phyloP scores from a whole-genome alignment of 2,329 filamentous ascomycete genomes.

The Aspergillus fructus region DNA sequence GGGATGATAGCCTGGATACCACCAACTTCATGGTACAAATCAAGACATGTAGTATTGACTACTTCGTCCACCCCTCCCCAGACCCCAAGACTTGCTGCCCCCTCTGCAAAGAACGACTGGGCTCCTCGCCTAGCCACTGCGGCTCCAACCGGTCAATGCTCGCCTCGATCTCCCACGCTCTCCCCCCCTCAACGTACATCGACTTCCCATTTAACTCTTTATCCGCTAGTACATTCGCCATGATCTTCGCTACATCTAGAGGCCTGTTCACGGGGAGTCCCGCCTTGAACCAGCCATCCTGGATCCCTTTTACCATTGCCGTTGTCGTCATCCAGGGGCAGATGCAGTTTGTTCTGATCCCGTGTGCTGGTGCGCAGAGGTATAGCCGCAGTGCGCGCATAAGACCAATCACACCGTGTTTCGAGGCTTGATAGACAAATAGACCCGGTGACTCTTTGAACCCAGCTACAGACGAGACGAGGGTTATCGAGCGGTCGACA shows the following conservation, averaged over 20 bases:
- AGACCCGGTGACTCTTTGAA: conserved; percentile 51
- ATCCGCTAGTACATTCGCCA: conserved; percentile 37
- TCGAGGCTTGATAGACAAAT: conserved; percentile 48
- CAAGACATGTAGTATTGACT: no score
- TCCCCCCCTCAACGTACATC: conserved; percentile 45
- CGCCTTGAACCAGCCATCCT: conserved; percentile 36
- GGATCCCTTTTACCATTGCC: conserved; percentile 34
- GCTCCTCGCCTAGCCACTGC: conserved; percentile 45
- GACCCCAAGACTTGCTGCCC: conserved; percentile 34
- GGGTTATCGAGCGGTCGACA: conserved; percentile 42
- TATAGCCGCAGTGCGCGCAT: conserved; percentile 47
- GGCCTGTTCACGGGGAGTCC: conserved; percentile 41
- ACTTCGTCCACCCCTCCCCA: background rate
- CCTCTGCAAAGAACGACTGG: conserved; percentile 31
- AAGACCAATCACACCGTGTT: conserved; percentile 52
- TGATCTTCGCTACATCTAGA: conserved; percentile 40
- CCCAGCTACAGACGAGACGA: conserved; percentile 48
- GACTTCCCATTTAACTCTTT: conserved; percentile 38
- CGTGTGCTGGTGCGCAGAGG: conserved; percentile 30
- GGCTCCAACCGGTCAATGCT: conserved; percentile 42
- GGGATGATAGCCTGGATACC: no score
- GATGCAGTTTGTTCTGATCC: conserved; percentile 45
- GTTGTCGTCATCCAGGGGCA: conserved; percentile 46
- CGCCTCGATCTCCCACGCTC: conserved; percentile 46
- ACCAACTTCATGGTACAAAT: no score